Conservation (phyloP, 441 rosid species). For the Pelargonium myrrhifolium region DNA sequence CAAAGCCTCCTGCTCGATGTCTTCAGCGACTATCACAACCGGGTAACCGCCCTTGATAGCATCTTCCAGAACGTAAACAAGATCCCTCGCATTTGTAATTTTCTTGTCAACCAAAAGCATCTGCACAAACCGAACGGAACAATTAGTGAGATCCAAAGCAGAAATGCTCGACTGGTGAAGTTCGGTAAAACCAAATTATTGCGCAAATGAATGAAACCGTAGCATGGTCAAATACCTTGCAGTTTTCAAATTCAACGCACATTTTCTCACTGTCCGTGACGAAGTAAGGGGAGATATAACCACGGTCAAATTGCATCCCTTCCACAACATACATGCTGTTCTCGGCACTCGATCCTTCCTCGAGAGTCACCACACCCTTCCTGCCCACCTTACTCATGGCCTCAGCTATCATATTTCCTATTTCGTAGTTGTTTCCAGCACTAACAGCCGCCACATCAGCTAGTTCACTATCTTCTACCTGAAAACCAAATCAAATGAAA, state of each 20-base stretch:
- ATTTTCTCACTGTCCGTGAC: constrained; percentile 93
- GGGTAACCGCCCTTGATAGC: constrained; percentile 77
- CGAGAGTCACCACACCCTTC: constrained; percentile 95
- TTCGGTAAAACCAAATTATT: too few relatives aligned
- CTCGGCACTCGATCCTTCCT: constrained; percentile 94
- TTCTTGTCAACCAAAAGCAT: constrained; percentile 93
- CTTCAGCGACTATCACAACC: constrained; percentile 77
- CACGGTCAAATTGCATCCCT: constrained; percentile 98
- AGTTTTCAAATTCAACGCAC: constrained; percentile 87
- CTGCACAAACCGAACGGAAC: constrained; percentile 36
- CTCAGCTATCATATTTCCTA: constrained; percentile 94
- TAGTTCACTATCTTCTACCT: constrained; percentile 97
- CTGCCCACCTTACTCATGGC: constrained; percentile 97
- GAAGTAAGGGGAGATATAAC: constrained; percentile 91
- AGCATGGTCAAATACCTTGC: constrained; percentile 51
- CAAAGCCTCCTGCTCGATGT: constrained; percentile 92
- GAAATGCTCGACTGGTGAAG: too few relatives aligned
- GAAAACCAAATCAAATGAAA: background rate
- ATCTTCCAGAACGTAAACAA: constrained; percentile 69
- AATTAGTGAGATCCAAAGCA: background rate
- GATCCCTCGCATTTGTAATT: constrained; percentile 91
- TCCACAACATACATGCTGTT: constrained; percentile 91
- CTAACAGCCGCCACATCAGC: constrained; percentile 98
- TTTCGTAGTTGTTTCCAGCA: constrained; percentile 91
- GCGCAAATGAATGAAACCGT: too few relatives aligned